phyloP scores from a whole-genome alignment of 148 eudicot species.

The Chenopodium suecicum region DNA sequence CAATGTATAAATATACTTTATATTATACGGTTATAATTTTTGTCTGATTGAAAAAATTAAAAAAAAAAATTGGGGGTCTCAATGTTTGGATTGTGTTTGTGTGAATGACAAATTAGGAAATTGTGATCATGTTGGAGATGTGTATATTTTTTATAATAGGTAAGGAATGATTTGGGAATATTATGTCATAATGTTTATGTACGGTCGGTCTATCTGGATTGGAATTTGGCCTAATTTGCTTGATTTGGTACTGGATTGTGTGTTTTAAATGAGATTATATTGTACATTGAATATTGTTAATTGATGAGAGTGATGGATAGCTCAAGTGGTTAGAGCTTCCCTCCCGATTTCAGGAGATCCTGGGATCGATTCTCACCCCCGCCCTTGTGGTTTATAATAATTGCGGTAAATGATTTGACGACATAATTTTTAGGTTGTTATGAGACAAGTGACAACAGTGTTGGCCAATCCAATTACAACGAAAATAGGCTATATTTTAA shows the following conservation, averaged over 20 bases:
- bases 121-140: not conserved
- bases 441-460: no score
- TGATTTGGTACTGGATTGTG: not conserved
- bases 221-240: not conserved
- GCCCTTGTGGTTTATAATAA: no score
- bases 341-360: no score
- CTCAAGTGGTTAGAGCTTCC: no score
- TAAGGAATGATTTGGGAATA: slow-evolving; percentile 1
- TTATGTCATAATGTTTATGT: not conserved
- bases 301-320: not conserved
- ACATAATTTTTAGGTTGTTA: no score
- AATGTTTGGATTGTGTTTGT: not conserved
- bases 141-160: not conserved
- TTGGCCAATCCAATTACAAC: no score
- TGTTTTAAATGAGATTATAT: not conserved
- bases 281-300: not conserved
- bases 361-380: no score
- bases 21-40: not conserved
- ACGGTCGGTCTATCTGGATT: not conserved
- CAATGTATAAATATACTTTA: no score
- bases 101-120: not conserved
- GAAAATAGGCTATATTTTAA: no score
- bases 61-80: not conserved
- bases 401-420: not conserved
- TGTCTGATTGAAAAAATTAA: not conserved